Evolutionary conservation across 805 yeast species (phyloP).

Genomic region (Suhomyces faveliae): DNA sequence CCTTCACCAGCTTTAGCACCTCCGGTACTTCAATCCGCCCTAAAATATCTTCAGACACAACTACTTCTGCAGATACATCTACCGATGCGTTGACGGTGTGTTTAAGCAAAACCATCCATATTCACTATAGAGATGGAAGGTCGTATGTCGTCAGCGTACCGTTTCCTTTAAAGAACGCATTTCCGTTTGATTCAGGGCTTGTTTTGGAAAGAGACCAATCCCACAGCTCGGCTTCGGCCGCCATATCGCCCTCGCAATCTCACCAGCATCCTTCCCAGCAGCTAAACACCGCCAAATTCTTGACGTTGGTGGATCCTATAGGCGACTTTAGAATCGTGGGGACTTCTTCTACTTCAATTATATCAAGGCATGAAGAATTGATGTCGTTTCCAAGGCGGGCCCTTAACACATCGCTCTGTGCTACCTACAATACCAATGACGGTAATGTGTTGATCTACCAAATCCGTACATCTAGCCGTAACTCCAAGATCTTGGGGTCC

Average conservation of each 20-base stretch:
- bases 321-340: conserved; percentile 70
- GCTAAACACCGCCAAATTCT: conserved; percentile 41
- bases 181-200: conserved; percentile 67
- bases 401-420: conserved; percentile 45
- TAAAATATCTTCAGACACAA: not conserved
- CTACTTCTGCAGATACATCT: not conserved
- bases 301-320: conserved; percentile 72
- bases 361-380: conserved; percentile 57
- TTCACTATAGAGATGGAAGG: conserved; percentile 61
- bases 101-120: conserved; percentile 55
- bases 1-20: conserved; percentile 52
- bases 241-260: not conserved
- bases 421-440: conserved; percentile 52
- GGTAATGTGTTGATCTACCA: conserved; percentile 53
- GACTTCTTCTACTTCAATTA: conserved; percentile 66
- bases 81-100: conserved; percentile 56
- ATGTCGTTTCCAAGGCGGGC: conserved; percentile 51
- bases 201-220: conserved; percentile 52
- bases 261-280: conserved; percentile 19
- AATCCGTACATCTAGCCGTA: conserved; percentile 38
- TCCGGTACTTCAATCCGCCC: conserved; percentile 6
- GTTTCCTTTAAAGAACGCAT: conserved; percentile 57
- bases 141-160: conserved; percentile 66
- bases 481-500: conserved; percentile 14
- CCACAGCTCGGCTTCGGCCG: conserved; percentile 7